phyloP scores from a whole-genome alignment of 2,329 filamentous ascomycete species.

The Colletotrichum sojae region DNA sequence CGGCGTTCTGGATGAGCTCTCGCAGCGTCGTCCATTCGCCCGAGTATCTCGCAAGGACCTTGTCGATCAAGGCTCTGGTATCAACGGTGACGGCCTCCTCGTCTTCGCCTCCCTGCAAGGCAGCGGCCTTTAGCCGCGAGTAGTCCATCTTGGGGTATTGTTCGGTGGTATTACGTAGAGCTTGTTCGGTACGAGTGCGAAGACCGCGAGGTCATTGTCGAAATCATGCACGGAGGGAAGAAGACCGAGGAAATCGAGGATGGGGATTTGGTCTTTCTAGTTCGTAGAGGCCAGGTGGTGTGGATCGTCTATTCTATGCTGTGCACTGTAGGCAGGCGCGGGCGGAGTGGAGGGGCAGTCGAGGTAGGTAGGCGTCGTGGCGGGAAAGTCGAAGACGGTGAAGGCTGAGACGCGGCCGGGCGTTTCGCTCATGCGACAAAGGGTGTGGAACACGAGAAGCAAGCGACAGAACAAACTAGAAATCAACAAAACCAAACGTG shows the following conservation, averaged over 20 bases:
- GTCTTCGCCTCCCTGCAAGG: constrained; percentile 87
- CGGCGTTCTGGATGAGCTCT: constrained; percentile 98
- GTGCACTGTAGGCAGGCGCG: too few species aligned
- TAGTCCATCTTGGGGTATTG: constrained; percentile 72
- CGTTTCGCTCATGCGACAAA: constrained; percentile 32
- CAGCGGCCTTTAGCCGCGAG: constrained; percentile 85
- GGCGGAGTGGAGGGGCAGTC: constrained; percentile 15
- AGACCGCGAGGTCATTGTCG: constrained; percentile 16
- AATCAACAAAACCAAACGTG: too few species aligned
- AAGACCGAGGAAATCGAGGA: neutral
- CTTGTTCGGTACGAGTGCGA: neutral
- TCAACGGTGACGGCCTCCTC: constrained; percentile 99
- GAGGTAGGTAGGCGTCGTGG: constrained; percentile 22
- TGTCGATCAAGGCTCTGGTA: constrained; percentile 96
- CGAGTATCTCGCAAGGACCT: constrained; percentile 95
- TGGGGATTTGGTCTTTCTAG: neutral
- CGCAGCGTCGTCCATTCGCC: constrained; percentile 93
- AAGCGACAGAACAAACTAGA: too few species aligned
- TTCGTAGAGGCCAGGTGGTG: neutral
- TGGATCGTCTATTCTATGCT: neutral
- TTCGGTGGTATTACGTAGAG: constrained; percentile 5
- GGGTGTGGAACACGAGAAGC: neutral
- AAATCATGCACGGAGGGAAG: neutral
- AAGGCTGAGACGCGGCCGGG: constrained; percentile 26
- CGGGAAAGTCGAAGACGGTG: constrained; percentile 11